Conservation (phyloP, 2,329 filamentous ascomycete species). For the Aspergillus pseudoglaucus region DNA sequence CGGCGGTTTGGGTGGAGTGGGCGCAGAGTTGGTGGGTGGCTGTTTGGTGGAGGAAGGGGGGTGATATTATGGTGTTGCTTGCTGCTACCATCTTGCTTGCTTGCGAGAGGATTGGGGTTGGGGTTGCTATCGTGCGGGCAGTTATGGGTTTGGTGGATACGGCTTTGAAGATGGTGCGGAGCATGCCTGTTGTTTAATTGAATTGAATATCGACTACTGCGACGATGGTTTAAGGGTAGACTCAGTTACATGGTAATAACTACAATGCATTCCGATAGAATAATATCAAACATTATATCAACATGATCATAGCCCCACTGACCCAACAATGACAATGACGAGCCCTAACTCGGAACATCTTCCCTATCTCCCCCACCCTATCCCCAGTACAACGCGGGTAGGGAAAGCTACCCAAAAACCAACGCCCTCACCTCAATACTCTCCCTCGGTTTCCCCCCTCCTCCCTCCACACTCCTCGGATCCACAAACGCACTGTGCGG, state of each 20-base stretch:
- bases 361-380: too few relatives aligned
- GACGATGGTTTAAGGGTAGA: background rate
- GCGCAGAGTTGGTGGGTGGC: slow-evolving; percentile 7
- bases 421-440: slow-evolving; percentile 85
- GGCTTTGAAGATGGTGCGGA: background rate
- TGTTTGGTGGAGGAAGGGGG: slow-evolving; percentile 4
- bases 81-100: too few relatives aligned
- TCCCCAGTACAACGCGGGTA: background rate
- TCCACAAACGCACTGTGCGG: slow-evolving; percentile 78
- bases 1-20: slow-evolving; percentile 5
- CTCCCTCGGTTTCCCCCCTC: slow-evolving; percentile 66
- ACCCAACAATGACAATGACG: too few relatives aligned
- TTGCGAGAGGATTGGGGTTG: too few relatives aligned
- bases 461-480: slow-evolving; percentile 53
- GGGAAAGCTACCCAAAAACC: slow-evolving; percentile 66
- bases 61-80: background rate
- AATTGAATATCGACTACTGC: background rate
- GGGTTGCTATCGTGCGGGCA: too few relatives aligned
- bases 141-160: background rate
- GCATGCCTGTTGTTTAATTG: background rate
- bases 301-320: too few relatives aligned
- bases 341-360: too few relatives aligned
- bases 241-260: too few relatives aligned
- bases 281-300: too few relatives aligned
- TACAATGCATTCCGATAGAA: too few relatives aligned